Percentiles rank a stretch among this genome's conserved stretches.
These are phyloP conservation scores for Phytophthora idaei DNA, from an alignment of 352 stramenopile genomes.

Conservation along the genomic window DNA sequence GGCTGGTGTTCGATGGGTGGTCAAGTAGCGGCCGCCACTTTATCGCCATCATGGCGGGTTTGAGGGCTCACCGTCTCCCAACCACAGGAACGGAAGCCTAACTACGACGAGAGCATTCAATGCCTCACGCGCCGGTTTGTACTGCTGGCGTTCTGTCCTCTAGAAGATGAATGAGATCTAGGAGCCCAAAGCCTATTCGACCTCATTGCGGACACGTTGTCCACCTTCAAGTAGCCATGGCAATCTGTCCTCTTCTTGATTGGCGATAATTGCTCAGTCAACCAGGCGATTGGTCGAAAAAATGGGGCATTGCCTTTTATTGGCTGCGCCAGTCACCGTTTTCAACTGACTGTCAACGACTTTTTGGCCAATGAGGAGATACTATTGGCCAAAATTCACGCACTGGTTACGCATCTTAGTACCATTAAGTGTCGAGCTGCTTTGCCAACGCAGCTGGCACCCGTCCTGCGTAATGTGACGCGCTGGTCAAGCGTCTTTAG, in stretches of 20 bases:
- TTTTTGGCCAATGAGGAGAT: background rate
- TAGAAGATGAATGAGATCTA: background rate
- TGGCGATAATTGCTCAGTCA: background rate
- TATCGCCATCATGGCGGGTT: background rate
- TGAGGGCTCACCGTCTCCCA: background rate
- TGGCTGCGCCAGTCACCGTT: background rate
- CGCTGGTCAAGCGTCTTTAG: no score
- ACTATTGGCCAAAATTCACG: background rate
- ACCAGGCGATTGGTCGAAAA: background rate
- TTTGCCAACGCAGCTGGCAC: no score
- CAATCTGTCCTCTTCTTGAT: constrained; percentile 2
- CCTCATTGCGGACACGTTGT: background rate
- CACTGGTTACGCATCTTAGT: background rate
- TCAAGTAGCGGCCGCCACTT: background rate
- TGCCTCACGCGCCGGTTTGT: no score
- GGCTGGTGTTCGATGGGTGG: background rate
- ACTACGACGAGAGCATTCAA: no score
- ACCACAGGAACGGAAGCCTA: background rate
- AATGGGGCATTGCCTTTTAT: background rate
- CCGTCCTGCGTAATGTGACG: no score
- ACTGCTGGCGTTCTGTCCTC: no score
- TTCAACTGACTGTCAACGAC: background rate
- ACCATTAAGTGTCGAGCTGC: no score
- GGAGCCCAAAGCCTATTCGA: background rate
- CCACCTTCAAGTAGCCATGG: background rate